Percentiles rank a stretch among this genome's conserved stretches.
Conservation (phyloP, 2,329 filamentous ascomycete species). For the Monilinia aucupariae region DNA sequence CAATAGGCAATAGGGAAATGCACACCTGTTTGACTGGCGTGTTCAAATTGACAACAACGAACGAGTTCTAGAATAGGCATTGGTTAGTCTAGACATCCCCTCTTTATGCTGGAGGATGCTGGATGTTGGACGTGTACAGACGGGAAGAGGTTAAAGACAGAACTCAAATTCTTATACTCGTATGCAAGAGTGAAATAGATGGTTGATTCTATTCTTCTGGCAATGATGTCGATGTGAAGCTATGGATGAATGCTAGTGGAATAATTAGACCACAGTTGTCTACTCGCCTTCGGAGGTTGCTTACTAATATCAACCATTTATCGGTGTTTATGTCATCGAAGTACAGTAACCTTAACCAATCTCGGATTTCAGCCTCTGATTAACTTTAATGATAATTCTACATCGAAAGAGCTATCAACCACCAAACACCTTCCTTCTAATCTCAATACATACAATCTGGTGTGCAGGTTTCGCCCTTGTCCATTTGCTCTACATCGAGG, state of each 20-base stretch:
- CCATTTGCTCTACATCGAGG: constrained; percentile 23
- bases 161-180: not conserved
- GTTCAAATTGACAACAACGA: constrained; percentile 10
- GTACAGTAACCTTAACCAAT: constrained; percentile 3
- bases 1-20: not conserved
- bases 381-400: constrained; percentile 11
- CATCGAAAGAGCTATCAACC: constrained; percentile 14
- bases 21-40: not conserved
- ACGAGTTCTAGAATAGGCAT: constrained; percentile 1
- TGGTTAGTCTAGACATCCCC: not conserved
- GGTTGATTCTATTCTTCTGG: not conserved
- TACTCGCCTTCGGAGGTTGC: not conserved
- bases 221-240: not conserved
- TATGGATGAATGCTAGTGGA: too few species aligned
- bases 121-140: constrained; percentile 6
- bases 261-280: too few species aligned
- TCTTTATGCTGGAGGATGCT: not conserved
- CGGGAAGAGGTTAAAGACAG: not conserved
- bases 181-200: not conserved
- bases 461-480: constrained; percentile 33
- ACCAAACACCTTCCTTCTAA: constrained; percentile 3
- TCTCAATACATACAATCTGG: constrained; percentile 17
- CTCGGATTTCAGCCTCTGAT: constrained; percentile 13
- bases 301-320: not conserved
- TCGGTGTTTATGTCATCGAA: not conserved